Evolutionary conservation across 2,329 filamentous ascomycete species (phyloP).

Genomic region (Pleurostoma richardsiae): DNA sequence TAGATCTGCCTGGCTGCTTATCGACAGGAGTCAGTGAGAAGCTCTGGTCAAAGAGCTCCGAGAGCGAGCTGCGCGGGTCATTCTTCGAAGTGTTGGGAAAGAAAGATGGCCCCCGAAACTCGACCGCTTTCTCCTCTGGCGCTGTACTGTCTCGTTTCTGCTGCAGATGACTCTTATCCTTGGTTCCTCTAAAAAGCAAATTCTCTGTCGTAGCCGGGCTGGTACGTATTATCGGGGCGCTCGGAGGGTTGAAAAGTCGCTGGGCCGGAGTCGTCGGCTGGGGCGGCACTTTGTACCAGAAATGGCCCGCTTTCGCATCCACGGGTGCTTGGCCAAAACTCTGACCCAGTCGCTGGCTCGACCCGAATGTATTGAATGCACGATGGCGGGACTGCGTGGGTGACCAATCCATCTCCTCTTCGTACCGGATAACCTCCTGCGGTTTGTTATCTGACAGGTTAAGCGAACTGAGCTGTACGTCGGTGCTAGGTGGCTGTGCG

Average conservation of each 20-base stretch:
- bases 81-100: slow-evolving; percentile 42
- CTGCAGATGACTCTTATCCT: not conserved
- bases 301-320: slow-evolving; percentile 44
- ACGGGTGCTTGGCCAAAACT: slow-evolving; percentile 41
- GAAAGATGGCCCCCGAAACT: slow-evolving; percentile 57
- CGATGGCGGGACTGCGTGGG: slow-evolving; percentile 53
- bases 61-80: slow-evolving; percentile 37
- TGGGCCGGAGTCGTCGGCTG: slow-evolving; percentile 64
- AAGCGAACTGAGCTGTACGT: slow-evolving; percentile 12
- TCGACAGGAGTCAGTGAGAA: slow-evolving; percentile 27
- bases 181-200: slow-evolving; percentile 40
- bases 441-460: slow-evolving; percentile 12
- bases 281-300: slow-evolving; percentile 66
- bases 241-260: slow-evolving; percentile 56
- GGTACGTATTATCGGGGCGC: slow-evolving; percentile 44
- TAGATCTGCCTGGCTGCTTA: not conserved
- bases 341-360: slow-evolving; percentile 30
- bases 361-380: slow-evolving; percentile 43
- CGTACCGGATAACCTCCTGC: slow-evolving; percentile 25
- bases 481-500: slow-evolving; percentile 2
- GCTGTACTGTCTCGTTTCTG: not conserved
- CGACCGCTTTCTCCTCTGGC: slow-evolving; percentile 19
- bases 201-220: slow-evolving; percentile 38
- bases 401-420: slow-evolving; percentile 71
- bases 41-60: slow-evolving; percentile 37